Evolutionary conservation across 768 basidiomycete genomes (phyloP).

Genomic region (Leucogyrophana mollusca): DNA sequence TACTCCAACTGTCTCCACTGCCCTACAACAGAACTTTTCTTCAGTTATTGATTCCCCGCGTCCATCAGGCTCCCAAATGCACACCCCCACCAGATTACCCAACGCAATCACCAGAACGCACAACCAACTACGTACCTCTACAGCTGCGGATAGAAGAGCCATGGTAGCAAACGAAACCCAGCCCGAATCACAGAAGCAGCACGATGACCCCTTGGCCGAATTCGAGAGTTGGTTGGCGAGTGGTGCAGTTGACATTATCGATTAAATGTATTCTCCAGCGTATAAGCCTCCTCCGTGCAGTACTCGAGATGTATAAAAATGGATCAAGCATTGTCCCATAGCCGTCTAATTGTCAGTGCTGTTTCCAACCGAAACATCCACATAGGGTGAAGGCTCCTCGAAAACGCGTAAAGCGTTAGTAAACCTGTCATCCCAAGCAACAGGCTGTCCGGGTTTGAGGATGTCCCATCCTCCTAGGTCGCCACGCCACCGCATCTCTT

Average conservation of each 20-base stretch:
- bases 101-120: too few relatives aligned
- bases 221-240: conserved; percentile 71
- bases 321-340: not conserved
- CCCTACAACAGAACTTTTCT: not conserved
- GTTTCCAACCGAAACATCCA: not conserved
- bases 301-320: not conserved
- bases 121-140: too few relatives aligned
- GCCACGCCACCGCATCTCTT: conserved; percentile 83
- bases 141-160: too few relatives aligned
- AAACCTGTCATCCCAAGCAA: conserved; percentile 80
- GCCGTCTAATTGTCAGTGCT: not conserved
- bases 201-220: conserved; percentile 57
- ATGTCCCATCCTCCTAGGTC: conserved; percentile 81
- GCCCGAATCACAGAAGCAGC: conserved; percentile 11
- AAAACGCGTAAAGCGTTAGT: conserved; percentile 60
- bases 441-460: conserved; percentile 57
- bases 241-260: conserved; percentile 55
- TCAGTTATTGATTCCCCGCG: not conserved
- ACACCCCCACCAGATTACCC: not conserved
- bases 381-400: conserved; percentile 34
- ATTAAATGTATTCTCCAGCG: not conserved
- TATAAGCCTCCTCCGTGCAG: not conserved
- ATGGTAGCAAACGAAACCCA: too few relatives aligned
- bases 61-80: not conserved
- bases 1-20: too few relatives aligned